These are phyloP conservation scores for Aspergillus fructus DNA, from an alignment of 2,329 filamentous ascomycete species.

Conservation along the genomic window DNA sequence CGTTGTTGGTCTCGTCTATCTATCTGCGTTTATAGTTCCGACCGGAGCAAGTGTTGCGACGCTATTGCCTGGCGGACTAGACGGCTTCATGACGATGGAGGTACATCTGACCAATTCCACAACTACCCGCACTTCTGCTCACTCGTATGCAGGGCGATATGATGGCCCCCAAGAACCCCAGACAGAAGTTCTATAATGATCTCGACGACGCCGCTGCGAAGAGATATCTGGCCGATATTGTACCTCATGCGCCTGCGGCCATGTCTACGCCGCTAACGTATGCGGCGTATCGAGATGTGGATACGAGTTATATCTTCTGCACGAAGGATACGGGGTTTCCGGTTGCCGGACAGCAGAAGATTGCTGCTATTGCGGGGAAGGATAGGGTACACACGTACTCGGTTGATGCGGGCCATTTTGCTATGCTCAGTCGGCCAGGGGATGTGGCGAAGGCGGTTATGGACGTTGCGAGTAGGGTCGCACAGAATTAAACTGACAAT, in stretches of 20 bases:
- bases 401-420: neutral
- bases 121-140: neutral
- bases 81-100: neutral
- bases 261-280: neutral
- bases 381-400: neutral
- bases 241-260: neutral
- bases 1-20: neutral
- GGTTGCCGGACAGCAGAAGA: neutral
- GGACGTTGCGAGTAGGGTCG: neutral
- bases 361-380: neutral
- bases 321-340: neutral
- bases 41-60: neutral
- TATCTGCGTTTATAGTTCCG: neutral
- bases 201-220: neutral
- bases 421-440: neutral
- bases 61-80: neutral
- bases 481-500: neutral
- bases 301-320: neutral
- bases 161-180: neutral
- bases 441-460: neutral
- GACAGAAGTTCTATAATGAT: neutral
- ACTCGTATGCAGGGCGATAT: neutral
- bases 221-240: neutral
- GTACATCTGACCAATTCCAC: neutral
- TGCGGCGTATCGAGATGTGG: neutral